These are phyloP conservation scores for Pseudopyricularia cyperi DNA, from an alignment of 2,329 filamentous ascomycete species.

Conservation along the genomic window DNA sequence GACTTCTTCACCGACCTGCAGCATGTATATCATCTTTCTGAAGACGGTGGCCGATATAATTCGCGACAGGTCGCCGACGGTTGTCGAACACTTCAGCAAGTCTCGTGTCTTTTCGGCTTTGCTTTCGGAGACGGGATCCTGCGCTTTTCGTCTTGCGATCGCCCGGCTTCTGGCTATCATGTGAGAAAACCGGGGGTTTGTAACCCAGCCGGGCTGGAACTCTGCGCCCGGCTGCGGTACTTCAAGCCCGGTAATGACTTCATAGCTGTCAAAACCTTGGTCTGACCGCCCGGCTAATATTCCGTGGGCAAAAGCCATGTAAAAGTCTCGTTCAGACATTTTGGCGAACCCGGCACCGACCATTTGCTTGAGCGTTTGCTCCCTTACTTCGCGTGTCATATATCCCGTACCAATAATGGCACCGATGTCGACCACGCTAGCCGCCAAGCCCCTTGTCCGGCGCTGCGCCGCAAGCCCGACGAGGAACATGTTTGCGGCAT, in stretches of 20 bases:
- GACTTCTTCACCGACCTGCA: not conserved
- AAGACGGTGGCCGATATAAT: not conserved
- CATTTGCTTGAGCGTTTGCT: not conserved
- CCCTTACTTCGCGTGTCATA: not conserved
- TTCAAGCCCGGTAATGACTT: constrained; percentile 1
- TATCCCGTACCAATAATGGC: constrained; percentile 1
- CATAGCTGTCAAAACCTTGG: not conserved
- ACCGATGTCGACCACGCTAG: constrained; percentile 1
- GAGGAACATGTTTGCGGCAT: constrained; percentile 1
- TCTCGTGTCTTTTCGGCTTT: not conserved
- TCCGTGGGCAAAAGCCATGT: not conserved
- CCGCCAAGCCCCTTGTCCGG: not conserved
- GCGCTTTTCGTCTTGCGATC: not conserved
- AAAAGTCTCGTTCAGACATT: constrained; percentile 1
- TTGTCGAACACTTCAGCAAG: not conserved
- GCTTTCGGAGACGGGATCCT: not conserved
- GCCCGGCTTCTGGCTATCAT: not conserved
- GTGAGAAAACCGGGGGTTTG: not conserved
- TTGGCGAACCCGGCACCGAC: not conserved
- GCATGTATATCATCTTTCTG: not conserved
- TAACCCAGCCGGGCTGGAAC: not conserved
- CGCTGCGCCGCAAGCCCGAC: constrained; percentile 6
- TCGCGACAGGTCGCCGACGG: not conserved
- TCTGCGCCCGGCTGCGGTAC: not conserved
- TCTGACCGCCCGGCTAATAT: not conserved